Conservation (phyloP, 2,329 filamentous ascomycete species). For the Fusarium sterilihyphosum region DNA sequence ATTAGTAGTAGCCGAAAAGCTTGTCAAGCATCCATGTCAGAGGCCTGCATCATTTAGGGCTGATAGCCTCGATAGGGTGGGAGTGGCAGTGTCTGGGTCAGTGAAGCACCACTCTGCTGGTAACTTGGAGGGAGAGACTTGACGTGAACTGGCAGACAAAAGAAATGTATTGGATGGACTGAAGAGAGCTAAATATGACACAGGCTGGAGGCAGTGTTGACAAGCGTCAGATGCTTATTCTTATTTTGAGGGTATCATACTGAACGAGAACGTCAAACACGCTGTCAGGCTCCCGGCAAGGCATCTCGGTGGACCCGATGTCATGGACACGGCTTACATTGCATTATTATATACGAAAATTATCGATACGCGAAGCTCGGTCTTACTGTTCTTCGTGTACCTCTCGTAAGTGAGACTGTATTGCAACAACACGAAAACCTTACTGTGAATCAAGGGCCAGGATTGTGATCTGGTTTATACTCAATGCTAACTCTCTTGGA, state of each 20-base stretch:
- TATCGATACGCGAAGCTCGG: neutral
- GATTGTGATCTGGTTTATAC: neutral
- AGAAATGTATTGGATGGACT: constrained; percentile 10
- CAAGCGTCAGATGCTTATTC: constrained; percentile 34
- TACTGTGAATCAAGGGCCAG: neutral
- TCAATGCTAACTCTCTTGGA: neutral
- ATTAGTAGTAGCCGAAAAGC: constrained; percentile 28
- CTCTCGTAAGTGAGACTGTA: neutral
- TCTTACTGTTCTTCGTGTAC: neutral
- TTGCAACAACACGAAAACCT: neutral
- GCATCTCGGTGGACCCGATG: constrained; percentile 9
- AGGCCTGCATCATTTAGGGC: constrained; percentile 37
- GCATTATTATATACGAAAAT: constrained; percentile 17
- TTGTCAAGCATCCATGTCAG: constrained; percentile 20
- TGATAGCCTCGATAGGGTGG: constrained; percentile 29
- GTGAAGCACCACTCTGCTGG: constrained; percentile 28
- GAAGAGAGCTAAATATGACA: constrained; percentile 18
- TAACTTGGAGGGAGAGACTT: constrained; percentile 19
- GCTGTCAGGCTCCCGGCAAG: constrained; percentile 15
- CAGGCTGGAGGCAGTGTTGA: constrained; percentile 26
- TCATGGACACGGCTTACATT: neutral
- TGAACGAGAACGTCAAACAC: neutral
- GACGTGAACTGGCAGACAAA: neutral
- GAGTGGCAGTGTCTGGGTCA: constrained; percentile 26
- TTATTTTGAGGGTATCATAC: constrained; percentile 22